Evolutionary conservation across 768 basidiomycete genomes (phyloP), one percentile per base, ranked within the genome.

Genomic region (Xerocomellus amylosporus): DNA sequence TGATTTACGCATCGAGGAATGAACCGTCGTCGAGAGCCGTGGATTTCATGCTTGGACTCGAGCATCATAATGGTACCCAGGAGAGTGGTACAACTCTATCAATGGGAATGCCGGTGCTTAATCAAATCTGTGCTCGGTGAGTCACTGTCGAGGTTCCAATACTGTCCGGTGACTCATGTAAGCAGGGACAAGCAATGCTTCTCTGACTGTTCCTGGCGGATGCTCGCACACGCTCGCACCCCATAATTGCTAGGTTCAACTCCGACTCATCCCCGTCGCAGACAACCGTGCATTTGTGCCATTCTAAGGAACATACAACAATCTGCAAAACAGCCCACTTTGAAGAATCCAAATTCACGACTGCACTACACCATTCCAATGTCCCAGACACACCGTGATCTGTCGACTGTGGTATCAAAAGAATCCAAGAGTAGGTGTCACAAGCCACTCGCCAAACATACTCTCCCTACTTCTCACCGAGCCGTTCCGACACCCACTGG

Each of bases 401-500:
- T 58, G 60, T 55, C 53, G 47, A 44, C 51, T 39, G 40, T 56
- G 59, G 59, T 68, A 68, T 68, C 69, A 43, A 56, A 55, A 49
- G 22, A 54, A 40, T 55, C 46, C 51, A 54, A 50, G 41, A 46
- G 37, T 36, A 58, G 36, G 53, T 20, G 51, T 56, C 47, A 39
- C 48, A 50, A 54, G 42, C 46, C 42, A 31, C 39, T 43, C 36
- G 38, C 37, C 55, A 36, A 48, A 26, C 52, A 26, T 20, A 26
- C 55, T 10, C 37, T 8, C 42, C 34, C 57, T 70, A 68, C 64
- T 62, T 68, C 42, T 48, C 64, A 36, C 64, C 50, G 5, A 71
- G 59, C 46, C 58, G 56, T 46, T 71, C 71, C 8, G 57, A 63
- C 44, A 71, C 58, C 71, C 65, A 71, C 26, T 65, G 64, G 3